phyloP scores from a whole-genome alignment of 108 stramenopile genomes.

The Craspedostauros australis region DNA sequence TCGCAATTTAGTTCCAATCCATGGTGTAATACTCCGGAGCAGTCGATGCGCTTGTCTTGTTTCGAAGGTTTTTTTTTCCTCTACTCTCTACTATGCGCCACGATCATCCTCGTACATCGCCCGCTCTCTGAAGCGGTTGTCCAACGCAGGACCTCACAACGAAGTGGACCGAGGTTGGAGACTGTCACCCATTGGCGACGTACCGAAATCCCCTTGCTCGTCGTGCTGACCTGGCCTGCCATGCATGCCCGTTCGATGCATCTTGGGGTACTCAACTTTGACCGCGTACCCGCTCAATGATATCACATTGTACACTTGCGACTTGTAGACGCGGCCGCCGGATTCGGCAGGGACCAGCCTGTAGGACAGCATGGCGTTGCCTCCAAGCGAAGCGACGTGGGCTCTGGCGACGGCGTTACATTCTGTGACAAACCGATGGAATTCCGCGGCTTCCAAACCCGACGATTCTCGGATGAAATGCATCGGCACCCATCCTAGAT shows the following conservation, averaged over 20 bases:
- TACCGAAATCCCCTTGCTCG: not conserved
- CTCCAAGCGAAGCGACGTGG: slow-evolving; percentile 81
- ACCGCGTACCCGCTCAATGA: slow-evolving; percentile 63
- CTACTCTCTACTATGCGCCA: too few species aligned
- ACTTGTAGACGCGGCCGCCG: slow-evolving; percentile 84
- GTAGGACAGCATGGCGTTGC: slow-evolving; percentile 89
- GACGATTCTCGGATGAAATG: slow-evolving; percentile 87
- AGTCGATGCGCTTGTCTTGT: too few species aligned
- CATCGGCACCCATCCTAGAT: slow-evolving; percentile 77
- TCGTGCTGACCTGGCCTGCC: slow-evolving; percentile 3
- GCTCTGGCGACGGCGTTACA: slow-evolving; percentile 88
- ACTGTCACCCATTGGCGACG: not conserved
- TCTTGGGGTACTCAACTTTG: slow-evolving; percentile 43
- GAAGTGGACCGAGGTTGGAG: slow-evolving; percentile 1
- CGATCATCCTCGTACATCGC: too few species aligned
- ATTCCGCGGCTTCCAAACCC: slow-evolving; percentile 77
- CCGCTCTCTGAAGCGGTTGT: too few species aligned
- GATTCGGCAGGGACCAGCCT: slow-evolving; percentile 80
- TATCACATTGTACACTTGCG: slow-evolving; percentile 85
- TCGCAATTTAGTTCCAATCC: too few species aligned
- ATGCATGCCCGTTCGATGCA: too few species aligned
- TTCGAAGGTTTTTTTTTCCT: too few species aligned
- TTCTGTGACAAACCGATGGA: slow-evolving; percentile 83
- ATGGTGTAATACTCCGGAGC: too few species aligned
- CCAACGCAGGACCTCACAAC: too few species aligned